These are phyloP conservation scores for Phanerodontia chrysosporium DNA, from an alignment of 768 basidiomycete species.

Conservation along the genomic window DNA sequence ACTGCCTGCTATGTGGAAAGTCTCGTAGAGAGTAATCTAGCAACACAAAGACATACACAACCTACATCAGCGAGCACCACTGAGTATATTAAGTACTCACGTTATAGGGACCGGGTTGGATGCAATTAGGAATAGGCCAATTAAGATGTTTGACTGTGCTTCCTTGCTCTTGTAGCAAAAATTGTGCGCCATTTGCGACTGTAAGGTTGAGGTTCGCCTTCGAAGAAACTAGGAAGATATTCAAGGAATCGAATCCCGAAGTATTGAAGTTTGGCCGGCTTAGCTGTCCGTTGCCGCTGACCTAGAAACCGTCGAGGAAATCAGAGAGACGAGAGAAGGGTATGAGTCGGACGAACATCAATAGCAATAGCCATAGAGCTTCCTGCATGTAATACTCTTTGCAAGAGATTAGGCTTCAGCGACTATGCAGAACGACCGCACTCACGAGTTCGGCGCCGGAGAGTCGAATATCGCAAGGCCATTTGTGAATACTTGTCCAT, in stretches of 20 bases:
- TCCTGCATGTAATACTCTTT: constrained; percentile 24
- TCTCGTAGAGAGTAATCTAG: constrained; percentile 46
- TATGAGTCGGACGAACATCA: constrained; percentile 22
- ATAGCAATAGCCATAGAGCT: constrained; percentile 23
- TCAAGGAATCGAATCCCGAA: constrained; percentile 25
- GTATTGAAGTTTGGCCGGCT: constrained; percentile 21
- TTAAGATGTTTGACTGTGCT: constrained; percentile 35
- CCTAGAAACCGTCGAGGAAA: constrained; percentile 6
- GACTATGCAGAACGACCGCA: not conserved
- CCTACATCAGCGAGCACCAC: not conserved
- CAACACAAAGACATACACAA: not conserved
- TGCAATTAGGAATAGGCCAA: constrained; percentile 39
- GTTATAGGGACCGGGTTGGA: constrained; percentile 38
- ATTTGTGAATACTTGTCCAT: constrained; percentile 22
- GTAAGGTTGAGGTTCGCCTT: constrained; percentile 35
- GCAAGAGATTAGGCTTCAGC: not conserved
- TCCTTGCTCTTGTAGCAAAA: constrained; percentile 35
- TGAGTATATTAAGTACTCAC: constrained; percentile 24
- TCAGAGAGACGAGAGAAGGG: not conserved
- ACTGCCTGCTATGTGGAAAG: constrained; percentile 29
- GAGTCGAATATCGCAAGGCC: constrained; percentile 27
- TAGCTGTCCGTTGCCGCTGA: constrained; percentile 39
- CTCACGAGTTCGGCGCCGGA: constrained; percentile 10
- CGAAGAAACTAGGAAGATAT: constrained; percentile 42
- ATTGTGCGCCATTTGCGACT: constrained; percentile 31